These are phyloP conservation scores for Thalassiosira mediterranea DNA, from an alignment of 352 stramenopile genomes.

Conservation along the genomic window DNA sequence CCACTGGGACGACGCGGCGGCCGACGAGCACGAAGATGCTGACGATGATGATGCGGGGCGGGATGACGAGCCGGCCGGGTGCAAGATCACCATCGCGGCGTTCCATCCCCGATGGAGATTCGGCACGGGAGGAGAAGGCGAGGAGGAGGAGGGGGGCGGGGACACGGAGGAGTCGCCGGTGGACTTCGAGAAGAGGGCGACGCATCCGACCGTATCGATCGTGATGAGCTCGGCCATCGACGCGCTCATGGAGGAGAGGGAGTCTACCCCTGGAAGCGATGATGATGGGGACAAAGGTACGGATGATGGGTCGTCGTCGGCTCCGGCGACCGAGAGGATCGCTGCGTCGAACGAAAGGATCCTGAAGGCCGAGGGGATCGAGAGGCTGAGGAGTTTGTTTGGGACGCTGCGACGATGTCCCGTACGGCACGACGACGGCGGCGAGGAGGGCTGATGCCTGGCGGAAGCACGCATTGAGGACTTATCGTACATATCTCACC, in stretches of 20 bases:
- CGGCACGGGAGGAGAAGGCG: constrained; percentile 18
- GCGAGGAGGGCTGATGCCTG: too few species aligned
- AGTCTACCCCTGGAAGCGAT: too few species aligned
- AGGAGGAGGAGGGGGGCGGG: constrained; percentile 36
- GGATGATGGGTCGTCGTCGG: constrained; percentile 17
- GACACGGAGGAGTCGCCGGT: constrained; percentile 13
- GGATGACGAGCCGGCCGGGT: constrained; percentile 24
- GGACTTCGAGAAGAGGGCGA: constrained; percentile 72
- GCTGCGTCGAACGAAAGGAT: constrained; percentile 59
- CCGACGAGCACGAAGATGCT: constrained; percentile 11
- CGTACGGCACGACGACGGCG: too few species aligned
- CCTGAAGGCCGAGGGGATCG: constrained; percentile 32
- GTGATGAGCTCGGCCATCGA: constrained; percentile 74
- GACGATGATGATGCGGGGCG: constrained; percentile 24
- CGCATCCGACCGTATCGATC: constrained; percentile 72
- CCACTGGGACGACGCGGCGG: constrained; percentile 38
- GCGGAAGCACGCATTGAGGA: too few species aligned
- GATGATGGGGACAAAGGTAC: constrained; percentile 2
- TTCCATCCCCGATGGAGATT: constrained; percentile 80
- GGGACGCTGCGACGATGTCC: too few species aligned
- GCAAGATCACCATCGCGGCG: constrained; percentile 70
- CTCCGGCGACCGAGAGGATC: constrained; percentile 58
- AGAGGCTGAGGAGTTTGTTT: too few species aligned
- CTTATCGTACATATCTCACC: too few species aligned
- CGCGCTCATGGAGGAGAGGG: constrained; percentile 21